These are phyloP conservation scores for Solanum clarkiae DNA, from an alignment of 257 asterid genomes.

Conservation along the genomic window DNA sequence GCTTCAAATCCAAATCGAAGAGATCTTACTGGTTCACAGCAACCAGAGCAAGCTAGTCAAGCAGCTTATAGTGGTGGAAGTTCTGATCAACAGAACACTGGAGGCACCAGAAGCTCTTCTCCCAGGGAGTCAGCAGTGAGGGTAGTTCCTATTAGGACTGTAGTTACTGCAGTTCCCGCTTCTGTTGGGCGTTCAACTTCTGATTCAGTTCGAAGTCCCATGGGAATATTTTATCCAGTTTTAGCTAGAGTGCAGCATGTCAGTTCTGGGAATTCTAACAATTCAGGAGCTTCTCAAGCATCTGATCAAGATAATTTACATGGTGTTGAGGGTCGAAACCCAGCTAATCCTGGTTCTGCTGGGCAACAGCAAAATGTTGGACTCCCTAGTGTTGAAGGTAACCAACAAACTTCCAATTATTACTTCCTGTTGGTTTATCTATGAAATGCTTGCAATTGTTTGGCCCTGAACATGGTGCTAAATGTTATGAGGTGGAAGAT, in stretches of 20 bases:
- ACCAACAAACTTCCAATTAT: background rate
- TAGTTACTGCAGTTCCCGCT: slow-evolving; percentile 50
- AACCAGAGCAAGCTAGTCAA: slow-evolving; percentile 43
- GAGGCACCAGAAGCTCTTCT: slow-evolving; percentile 25
- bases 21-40: slow-evolving; percentile 43
- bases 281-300: slow-evolving; percentile 33
- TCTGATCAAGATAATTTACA: slow-evolving; percentile 25
- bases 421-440: background rate
- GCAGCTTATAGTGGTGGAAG: slow-evolving; percentile 22
- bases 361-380: slow-evolving; percentile 24
- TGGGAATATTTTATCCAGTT: slow-evolving; percentile 70
- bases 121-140: slow-evolving; percentile 39
- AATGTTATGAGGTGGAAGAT: background rate
- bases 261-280: slow-evolving; percentile 25
- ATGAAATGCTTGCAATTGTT: background rate
- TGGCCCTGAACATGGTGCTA: background rate
- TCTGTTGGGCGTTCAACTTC: slow-evolving; percentile 28
- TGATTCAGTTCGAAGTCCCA: slow-evolving; percentile 54
- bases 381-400: slow-evolving; percentile 30
- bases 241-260: slow-evolving; percentile 64
- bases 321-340: slow-evolving; percentile 18
- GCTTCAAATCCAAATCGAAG: slow-evolving; percentile 36
- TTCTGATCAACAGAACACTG: slow-evolving; percentile 33
- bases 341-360: slow-evolving; percentile 24
- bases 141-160: slow-evolving; percentile 51